phyloP scores from a whole-genome alignment of 2,329 filamentous ascomycete genomes.

The Penicillium sp. region DNA sequence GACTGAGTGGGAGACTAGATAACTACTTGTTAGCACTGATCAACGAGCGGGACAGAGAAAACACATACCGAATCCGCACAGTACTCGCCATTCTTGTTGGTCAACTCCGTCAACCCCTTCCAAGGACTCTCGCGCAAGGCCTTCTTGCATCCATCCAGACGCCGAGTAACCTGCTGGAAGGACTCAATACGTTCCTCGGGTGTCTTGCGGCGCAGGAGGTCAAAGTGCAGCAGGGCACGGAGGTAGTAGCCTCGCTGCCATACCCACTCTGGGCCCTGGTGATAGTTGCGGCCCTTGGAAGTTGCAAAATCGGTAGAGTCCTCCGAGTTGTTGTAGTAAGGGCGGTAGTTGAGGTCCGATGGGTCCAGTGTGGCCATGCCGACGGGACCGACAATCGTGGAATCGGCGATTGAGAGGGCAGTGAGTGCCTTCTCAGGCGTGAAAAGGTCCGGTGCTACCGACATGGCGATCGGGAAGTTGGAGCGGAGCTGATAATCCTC shows the following conservation, averaged over 20 bases:
- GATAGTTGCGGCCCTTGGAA: slow-evolving; percentile 92
- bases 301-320: slow-evolving; percentile 89
- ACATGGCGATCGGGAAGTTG: slow-evolving; percentile 95
- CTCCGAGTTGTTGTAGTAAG: slow-evolving; percentile 91
- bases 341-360: slow-evolving; percentile 83
- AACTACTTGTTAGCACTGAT: slow-evolving; percentile 9
- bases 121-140: slow-evolving; percentile 75
- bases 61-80: slow-evolving; percentile 77
- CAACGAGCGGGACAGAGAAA: slow-evolving; percentile 1
- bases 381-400: slow-evolving; percentile 72
- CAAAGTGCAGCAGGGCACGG: slow-evolving; percentile 84
- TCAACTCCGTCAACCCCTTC: slow-evolving; percentile 89
- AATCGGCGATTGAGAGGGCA: slow-evolving; percentile 75
- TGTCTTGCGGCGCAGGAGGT: slow-evolving; percentile 65
- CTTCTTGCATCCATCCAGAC: slow-evolving; percentile 76
- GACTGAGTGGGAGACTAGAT: slow-evolving; percentile 82
- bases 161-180: slow-evolving; percentile 87
- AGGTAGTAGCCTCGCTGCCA: slow-evolving; percentile 98
- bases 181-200: slow-evolving; percentile 70
- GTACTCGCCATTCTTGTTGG: slow-evolving; percentile 77
- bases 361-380: slow-evolving; percentile 97
- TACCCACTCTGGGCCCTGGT: slow-evolving; percentile 96
- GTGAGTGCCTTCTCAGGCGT: slow-evolving; percentile 69
- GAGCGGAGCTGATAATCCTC: slow-evolving; percentile 94
- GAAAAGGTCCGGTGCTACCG: slow-evolving; percentile 84